Base-by-base conservation (phyloP, 2,329 filamentous ascomycete genomes). In the Phialemonium atrogriseum region DNA sequence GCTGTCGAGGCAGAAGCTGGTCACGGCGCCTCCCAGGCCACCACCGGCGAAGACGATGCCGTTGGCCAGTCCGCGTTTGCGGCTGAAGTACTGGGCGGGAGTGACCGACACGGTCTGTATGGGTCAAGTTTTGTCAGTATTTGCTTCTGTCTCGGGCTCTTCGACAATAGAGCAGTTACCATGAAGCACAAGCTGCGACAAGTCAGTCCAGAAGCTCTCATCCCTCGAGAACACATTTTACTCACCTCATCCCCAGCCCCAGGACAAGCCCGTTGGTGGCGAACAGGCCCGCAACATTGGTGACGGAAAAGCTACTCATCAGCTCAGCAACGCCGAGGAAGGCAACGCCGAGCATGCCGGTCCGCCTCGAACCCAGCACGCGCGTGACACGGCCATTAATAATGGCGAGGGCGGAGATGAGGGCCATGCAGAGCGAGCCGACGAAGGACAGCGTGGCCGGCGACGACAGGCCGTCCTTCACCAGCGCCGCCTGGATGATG, bases 401-500 rank as follows among this genome's bases (percentile, higher is more conserved):
- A 5, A 77, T 57, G 0, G 68, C 73, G 31, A 71, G 56, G 1
- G 66, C 57, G 0, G 67, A 66, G 20, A 72, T 64, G 33, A 66
- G 59, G 0, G 68, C 62, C 2, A 66, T 54, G 7, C 61, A 57
- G 10, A 78, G 43, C 1, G 66, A 70, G 2, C 73, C 74, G 3
- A 79, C 67, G 39, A 77, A 80, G 2, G 71, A 66, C 14, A 80
- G 54, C 1, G 67, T 73, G 0, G 66, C 66, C 0, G 71, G 58
- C 0, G 60, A 59, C 1, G 61, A 60, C 1, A 75, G 51, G 0
- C 58, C 56, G 8, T 64, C 52, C 20, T 65, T 51, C 4, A 76
- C 64, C 1, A 80, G 59, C 0, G 65, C 72, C 4, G 61, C 60
- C 49, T 80, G 75, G 27, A 78, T 54, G 1, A 80, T 62, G 15